A percentile compares a stretch with the other conserved stretches of the same genome.
These are phyloP conservation scores for Orbilia brochopaga DNA, from an alignment of 2,329 filamentous ascomycete species.

Conservation along the genomic window DNA sequence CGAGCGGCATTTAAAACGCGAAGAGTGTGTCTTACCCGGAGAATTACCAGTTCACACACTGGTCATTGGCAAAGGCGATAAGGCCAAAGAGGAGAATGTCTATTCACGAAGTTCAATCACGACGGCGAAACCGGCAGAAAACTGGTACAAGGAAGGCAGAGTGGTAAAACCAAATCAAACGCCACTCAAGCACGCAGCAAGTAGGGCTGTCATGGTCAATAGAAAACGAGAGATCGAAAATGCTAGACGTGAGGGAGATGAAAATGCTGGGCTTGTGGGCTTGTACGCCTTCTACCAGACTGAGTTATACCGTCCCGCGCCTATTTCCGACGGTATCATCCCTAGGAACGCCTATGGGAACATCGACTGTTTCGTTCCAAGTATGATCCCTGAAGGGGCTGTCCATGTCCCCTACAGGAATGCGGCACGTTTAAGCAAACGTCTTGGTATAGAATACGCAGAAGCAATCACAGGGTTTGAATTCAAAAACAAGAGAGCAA, in stretches of 20 bases:
- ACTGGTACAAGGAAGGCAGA: slow-evolving; percentile 89
- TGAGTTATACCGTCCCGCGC: slow-evolving; percentile 75
- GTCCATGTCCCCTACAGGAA: slow-evolving; percentile 56
- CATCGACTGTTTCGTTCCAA: slow-evolving; percentile 58
- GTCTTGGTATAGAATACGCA: slow-evolving; percentile 82
- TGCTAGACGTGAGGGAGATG: slow-evolving; percentile 75
- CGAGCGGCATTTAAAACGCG: slow-evolving; percentile 79
- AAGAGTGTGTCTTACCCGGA: slow-evolving; percentile 78
- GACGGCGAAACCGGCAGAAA: slow-evolving; percentile 76
- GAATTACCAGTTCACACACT: slow-evolving; percentile 69
- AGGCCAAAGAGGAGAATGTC: slow-evolving; percentile 65
- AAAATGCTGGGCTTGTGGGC: slow-evolving; percentile 52
- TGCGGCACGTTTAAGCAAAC: slow-evolving; percentile 72
- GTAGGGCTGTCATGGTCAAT: slow-evolving; percentile 82
- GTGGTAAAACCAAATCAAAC: slow-evolving; percentile 77
- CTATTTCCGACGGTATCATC: slow-evolving; percentile 69
- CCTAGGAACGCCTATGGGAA: slow-evolving; percentile 93
- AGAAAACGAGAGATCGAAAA: slow-evolving; percentile 89
- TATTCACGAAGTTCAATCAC: slow-evolving; percentile 83
- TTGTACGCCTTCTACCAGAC: slow-evolving; percentile 63
- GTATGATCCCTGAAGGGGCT: slow-evolving; percentile 19
- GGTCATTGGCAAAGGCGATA: slow-evolving; percentile 59
- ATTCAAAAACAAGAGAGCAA: slow-evolving; percentile 87
- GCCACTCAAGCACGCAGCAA: slow-evolving; percentile 68
- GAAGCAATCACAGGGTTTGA: slow-evolving; percentile 89